phyloP scores from a whole-genome alignment of 2,329 filamentous ascomycete species.

The Volutella citrinella region DNA sequence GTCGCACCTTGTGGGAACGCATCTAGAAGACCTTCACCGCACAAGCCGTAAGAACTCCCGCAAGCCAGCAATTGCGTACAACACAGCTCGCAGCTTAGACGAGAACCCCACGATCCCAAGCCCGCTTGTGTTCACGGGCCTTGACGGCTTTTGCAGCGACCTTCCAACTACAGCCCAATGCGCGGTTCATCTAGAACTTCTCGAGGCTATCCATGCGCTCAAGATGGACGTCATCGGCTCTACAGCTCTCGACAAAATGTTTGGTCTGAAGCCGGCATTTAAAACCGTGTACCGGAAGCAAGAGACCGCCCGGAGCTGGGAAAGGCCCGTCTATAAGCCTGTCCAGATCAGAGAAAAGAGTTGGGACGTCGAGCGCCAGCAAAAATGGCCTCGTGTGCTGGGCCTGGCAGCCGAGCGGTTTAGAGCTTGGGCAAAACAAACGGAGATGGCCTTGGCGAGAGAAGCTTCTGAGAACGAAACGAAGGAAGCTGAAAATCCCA shows the following conservation, averaged over 20 bases:
- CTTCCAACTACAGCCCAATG: conserved; percentile 31
- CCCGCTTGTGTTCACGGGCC: conserved; percentile 8
- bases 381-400: conserved; percentile 22
- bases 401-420: conserved; percentile 22
- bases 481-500: too few species aligned
- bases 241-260: conserved; percentile 9
- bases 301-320: conserved; percentile 5
- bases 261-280: conserved; percentile 8
- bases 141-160: conserved; percentile 4
- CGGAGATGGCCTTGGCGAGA: conserved; percentile 9
- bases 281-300: conserved; percentile 16
- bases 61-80: too few species aligned
- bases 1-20: too few species aligned
- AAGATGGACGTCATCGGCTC: conserved; percentile 25
- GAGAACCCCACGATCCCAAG: conserved; percentile 15
- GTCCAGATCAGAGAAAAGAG: conserved; percentile 5
- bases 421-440: conserved; percentile 13
- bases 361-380: conserved; percentile 6
- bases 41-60: too few species aligned
- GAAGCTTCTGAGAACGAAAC: too few species aligned
- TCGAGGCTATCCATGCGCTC: conserved; percentile 54
- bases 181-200: conserved; percentile 57
- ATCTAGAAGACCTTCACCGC: conserved; percentile 14
- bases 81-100: conserved; percentile 1
- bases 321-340: conserved; percentile 12